These are phyloP conservation scores for Saussurea involucrata DNA, from an alignment of 129 eudicot genomes.

Conservation along the genomic window DNA sequence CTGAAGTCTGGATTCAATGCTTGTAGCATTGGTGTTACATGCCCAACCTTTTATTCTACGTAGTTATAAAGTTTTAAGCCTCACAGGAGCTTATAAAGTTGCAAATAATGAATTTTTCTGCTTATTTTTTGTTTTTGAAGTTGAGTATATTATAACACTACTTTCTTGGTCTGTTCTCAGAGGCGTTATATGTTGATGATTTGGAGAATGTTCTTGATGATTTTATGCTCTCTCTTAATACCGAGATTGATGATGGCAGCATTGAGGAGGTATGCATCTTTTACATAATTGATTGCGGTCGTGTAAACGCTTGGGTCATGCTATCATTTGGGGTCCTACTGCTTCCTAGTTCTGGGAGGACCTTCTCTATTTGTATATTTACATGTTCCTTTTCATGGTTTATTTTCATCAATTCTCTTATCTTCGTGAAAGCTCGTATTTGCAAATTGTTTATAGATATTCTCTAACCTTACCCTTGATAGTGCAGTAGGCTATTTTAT, in stretches of 20 bases:
- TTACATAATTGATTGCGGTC: not conserved
- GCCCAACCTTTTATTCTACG: not conserved
- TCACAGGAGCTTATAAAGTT: not conserved
- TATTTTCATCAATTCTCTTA: not conserved
- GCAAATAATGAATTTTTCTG: not conserved
- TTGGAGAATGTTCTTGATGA: conserved; percentile 70
- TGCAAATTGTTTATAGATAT: no score
- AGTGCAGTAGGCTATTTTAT: no score
- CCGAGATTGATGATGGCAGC: conserved; percentile 81
- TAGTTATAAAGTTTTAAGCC: not conserved
- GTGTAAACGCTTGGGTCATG: not conserved
- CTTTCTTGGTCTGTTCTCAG: conserved; percentile 29
- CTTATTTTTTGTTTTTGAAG: not conserved
- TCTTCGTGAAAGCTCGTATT: not conserved
- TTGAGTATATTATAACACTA: not conserved
- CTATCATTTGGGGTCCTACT: not conserved
- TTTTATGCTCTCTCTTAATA: conserved; percentile 63
- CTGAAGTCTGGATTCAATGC: not conserved
- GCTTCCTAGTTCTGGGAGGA: not conserved
- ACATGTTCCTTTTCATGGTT: not conserved
- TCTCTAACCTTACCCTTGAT: no score
- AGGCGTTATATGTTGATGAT: conserved; percentile 64
- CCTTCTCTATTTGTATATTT: not conserved
- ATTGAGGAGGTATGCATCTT: conserved; percentile 57
- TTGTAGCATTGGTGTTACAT: not conserved